Conservation (phyloP, 257 asterid species). For the Fraxinus pennsylvanica region DNA sequence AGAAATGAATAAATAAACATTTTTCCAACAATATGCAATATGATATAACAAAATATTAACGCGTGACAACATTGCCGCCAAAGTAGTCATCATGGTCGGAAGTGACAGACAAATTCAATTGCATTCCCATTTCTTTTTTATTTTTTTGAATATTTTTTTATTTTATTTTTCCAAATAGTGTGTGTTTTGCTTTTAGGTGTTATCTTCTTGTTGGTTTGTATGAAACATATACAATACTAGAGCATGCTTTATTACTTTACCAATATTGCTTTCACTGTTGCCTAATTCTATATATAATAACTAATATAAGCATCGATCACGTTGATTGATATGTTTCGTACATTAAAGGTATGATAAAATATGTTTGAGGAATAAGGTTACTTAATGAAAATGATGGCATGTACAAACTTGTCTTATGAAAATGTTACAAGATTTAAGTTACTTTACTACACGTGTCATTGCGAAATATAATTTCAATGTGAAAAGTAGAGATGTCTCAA, state of each 20-base stretch:
- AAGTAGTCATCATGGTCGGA: constrained; percentile 53
- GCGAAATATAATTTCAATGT: too few species aligned
- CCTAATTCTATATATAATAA: background rate
- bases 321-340: background rate
- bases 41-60: constrained; percentile 11
- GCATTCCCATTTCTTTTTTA: constrained; percentile 24
- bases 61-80: constrained; percentile 59
- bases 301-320: too few species aligned
- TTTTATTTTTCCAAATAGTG: constrained; percentile 15
- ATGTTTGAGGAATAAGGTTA: too few species aligned
- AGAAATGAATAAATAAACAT: background rate
- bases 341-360: background rate
- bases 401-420: background rate
- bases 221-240: constrained; percentile 19
- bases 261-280: constrained; percentile 13
- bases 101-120: constrained; percentile 49
- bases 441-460: background rate
- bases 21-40: background rate
- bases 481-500: too few species aligned
- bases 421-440: background rate
- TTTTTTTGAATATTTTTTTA: background rate
- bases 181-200: constrained; percentile 32
- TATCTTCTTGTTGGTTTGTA: constrained; percentile 32
- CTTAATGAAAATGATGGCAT: too few species aligned
- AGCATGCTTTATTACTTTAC: constrained; percentile 28